Evolutionary conservation across 1,284 basidiomycete genomes (phyloP).

Genomic region (Naganishia sp.): DNA sequence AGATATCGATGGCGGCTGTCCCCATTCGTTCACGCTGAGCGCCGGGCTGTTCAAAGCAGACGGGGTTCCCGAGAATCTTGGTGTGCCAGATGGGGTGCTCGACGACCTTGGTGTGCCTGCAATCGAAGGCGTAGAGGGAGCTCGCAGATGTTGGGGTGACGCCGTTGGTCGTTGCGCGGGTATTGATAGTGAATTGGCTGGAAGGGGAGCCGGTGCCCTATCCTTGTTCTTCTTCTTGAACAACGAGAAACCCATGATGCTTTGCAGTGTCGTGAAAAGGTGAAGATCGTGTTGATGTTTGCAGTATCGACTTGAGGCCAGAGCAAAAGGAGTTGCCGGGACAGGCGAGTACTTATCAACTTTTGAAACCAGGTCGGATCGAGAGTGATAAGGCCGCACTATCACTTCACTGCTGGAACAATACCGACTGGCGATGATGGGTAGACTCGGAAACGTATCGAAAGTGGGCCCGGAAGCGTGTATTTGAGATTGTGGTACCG

Average conservation of each 20-base stretch:
- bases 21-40: constrained; percentile 24
- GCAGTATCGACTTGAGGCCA: too few relatives aligned
- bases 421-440: too few relatives aligned
- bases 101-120: constrained; percentile 9
- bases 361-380: too few relatives aligned
- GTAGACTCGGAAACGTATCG: too few relatives aligned
- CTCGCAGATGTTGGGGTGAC: background rate
- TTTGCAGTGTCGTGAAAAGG: background rate
- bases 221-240: constrained; percentile 29
- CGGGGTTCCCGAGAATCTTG: constrained; percentile 10
- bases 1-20: constrained; percentile 10
- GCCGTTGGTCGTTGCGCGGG: background rate
- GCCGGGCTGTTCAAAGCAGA: constrained; percentile 8
- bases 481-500: too few relatives aligned
- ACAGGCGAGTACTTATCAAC: too few relatives aligned
- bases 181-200: background rate
- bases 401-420: too few relatives aligned
- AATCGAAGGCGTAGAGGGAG: constrained; percentile 7
- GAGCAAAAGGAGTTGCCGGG: too few relatives aligned
- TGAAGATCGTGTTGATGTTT: too few relatives aligned
- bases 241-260: constrained; percentile 21
- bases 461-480: too few relatives aligned
- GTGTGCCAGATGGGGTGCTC: background rate
- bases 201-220: background rate
- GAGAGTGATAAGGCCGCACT: too few relatives aligned